Base-by-base conservation (phyloP, 2,329 filamentous ascomycete species). In the Fusarium acutatum region DNA sequence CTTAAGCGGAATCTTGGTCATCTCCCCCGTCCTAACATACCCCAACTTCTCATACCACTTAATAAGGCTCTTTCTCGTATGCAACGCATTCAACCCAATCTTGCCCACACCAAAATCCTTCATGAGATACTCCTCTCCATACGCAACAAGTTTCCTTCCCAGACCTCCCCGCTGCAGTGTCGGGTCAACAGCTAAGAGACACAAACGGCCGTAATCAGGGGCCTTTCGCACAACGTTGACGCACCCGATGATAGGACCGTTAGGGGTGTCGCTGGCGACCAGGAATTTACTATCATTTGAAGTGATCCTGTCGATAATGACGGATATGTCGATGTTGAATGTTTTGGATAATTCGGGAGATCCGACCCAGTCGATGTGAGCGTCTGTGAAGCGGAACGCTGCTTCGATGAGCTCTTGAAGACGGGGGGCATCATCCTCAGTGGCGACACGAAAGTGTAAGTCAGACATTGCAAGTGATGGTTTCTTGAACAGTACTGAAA, bases 321-420 rank as follows among this genome's bases (percentile, higher is more conserved):
- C 89, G 65, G 91, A 88, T 76, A 94, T 92, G 56, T 88, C 86
- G 5, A 92, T 92, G 6, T 88, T 92, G 82, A 94, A 94, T 56
- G 87, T 90, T 17, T 92, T 93, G 49, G 89, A 93, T 13, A 95
- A 86, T 88, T 78, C 78, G 38, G 80, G 74, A 60, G 83, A 75
- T 8, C 78, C 83, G 0, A 81, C 81, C 76, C 76, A 78, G 57
- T 75, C 58, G 60, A 78, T 64, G 54, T 83, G 76, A 65, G 68
- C 81, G 46, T 85, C 84, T 7, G 80, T 76, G 49, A 83, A 78
- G 38, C 82, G 83, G 52, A 86, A 86, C 0, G 84, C 82, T 18
- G 79, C 71, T 57, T 85, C 77, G 2, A 84, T 80, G 3, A 86
- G 78, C 22, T 79, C 64, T 34, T 82, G 82, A 32, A 86, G 60